These are phyloP conservation scores for Fusarium abutilonis DNA, from an alignment of 2,329 filamentous ascomycete genomes.

Conservation along the genomic window DNA sequence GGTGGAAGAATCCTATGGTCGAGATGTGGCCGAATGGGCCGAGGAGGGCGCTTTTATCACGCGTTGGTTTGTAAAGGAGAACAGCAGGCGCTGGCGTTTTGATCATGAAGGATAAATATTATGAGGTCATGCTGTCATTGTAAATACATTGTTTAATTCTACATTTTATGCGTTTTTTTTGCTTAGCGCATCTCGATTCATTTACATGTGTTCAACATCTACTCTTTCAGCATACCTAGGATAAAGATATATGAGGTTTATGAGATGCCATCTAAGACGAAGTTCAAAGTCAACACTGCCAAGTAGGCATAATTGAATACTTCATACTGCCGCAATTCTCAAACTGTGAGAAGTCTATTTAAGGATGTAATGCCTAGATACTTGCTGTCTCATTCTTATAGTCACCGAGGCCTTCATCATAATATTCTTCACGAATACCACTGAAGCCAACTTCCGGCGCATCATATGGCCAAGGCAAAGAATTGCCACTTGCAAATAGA, in stretches of 20 bases:
- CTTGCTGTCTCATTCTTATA: neutral
- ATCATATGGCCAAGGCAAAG: slow-evolving; percentile 38
- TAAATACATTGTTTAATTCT: slow-evolving; percentile 21
- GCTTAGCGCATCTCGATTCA: no score
- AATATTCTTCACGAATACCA: slow-evolving; percentile 36
- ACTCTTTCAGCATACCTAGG: no score
- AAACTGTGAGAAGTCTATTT: no score
- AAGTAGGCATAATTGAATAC: no score
- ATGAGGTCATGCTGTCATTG: slow-evolving; percentile 14
- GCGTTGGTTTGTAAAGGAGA: slow-evolving; percentile 51
- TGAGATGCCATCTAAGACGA: no score
- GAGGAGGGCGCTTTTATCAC: slow-evolving; percentile 49
- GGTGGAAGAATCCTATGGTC: slow-evolving; percentile 41
- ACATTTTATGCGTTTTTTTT: neutral
- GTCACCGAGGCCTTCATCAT: slow-evolving; percentile 31
- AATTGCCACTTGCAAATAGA: slow-evolving; percentile 38
- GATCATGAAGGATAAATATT: slow-evolving; percentile 26
- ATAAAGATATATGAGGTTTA: no score
- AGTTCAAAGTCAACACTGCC: no score
- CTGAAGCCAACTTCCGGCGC: slow-evolving; percentile 36
- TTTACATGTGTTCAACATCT: no score
- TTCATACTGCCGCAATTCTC: no score
- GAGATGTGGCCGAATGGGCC: slow-evolving; percentile 46
- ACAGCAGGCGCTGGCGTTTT: slow-evolving; percentile 49
- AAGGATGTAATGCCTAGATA: no score